Base-by-base conservation (phyloP, 805 yeast genomes). In the Suhomyces canberraensis region DNA sequence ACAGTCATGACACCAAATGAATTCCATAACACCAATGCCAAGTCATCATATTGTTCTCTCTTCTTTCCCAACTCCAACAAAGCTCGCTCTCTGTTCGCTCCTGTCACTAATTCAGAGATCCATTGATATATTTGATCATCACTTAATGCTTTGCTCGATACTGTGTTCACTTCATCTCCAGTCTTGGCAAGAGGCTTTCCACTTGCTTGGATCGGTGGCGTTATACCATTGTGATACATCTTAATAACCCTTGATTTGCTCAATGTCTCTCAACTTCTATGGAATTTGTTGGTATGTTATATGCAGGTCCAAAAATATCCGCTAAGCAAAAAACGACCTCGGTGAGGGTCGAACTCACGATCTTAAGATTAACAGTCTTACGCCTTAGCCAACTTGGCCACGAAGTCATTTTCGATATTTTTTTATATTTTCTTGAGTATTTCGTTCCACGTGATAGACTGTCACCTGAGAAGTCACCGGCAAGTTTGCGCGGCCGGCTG, bases 1-100 rank as follows among this genome's bases (percentile, higher is more conserved):
- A 89, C 83, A 2, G 98, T 82, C 95, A 93, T 89, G 9, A 91
- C 97, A 20, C 98, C 98, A 61, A 84, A 90, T 3, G 96, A 86
- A 51, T 91, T 82, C 98, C 98, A 91, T 40, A 91, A 66, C 4
- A 91, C 95, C 26, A 89, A 61, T 0, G 98, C 98, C 40, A 91
- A 71, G 57, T 91, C 98, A 40, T 89, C 97, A 55, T 86, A 91
- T 54, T 88, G 89, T 55, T 91, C 98, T 44, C 98, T 73, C 54
- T 90, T 90, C 56, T 93, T 87, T 8, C 98, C 97, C 30, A 91
- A 69, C 57, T 90, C 97, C 47, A 90, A 66, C 36, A 91, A 69
- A 2, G 98, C 98, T 52, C 91, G 87, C 52, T 93, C 98, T 51
- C 95, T 80, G 51, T 85, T 85, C 18, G 90, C 85, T 1, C 97